Evolutionary conservation across 1,139 yeast genomes (phyloP).

Genomic region (Suhomyces choctaworum): DNA sequence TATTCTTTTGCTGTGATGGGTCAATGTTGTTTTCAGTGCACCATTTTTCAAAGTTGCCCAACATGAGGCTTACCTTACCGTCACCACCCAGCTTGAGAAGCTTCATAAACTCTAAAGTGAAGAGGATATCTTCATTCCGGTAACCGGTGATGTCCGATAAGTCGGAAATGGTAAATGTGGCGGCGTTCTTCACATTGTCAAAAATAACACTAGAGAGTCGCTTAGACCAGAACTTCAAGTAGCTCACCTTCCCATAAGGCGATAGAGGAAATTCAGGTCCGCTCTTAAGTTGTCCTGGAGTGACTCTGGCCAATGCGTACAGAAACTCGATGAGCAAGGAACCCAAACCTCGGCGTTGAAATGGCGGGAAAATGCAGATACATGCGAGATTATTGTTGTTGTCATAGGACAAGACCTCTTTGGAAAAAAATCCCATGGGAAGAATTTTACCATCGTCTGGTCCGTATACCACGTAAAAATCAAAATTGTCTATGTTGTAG

Average conservation of each 20-base stretch:
- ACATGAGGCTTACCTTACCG: constrained; percentile 18
- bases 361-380: constrained; percentile 88
- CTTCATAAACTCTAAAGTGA: constrained; percentile 63
- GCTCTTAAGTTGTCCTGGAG: constrained; percentile 55
- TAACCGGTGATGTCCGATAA: constrained; percentile 67
- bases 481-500: constrained; percentile 75
- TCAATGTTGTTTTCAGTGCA: constrained; percentile 28
- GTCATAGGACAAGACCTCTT: constrained; percentile 82
- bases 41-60: constrained; percentile 32
- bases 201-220: constrained; percentile 26
- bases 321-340: constrained; percentile 79
- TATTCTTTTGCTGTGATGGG: constrained; percentile 23
- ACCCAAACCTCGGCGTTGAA: constrained; percentile 77
- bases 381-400: constrained; percentile 82
- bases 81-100: constrained; percentile 35
- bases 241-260: constrained; percentile 73
- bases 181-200: constrained; percentile 15
- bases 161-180: constrained; percentile 45
- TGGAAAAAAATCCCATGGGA: constrained; percentile 92
- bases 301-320: constrained; percentile 60
- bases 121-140: constrained; percentile 64
- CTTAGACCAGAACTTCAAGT: constrained; percentile 76
- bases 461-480: constrained; percentile 74
- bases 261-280: constrained; percentile 94
- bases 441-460: constrained; percentile 27